Base-by-base conservation (phyloP, 331 rosid species). In the Cucumis variabilis region DNA sequence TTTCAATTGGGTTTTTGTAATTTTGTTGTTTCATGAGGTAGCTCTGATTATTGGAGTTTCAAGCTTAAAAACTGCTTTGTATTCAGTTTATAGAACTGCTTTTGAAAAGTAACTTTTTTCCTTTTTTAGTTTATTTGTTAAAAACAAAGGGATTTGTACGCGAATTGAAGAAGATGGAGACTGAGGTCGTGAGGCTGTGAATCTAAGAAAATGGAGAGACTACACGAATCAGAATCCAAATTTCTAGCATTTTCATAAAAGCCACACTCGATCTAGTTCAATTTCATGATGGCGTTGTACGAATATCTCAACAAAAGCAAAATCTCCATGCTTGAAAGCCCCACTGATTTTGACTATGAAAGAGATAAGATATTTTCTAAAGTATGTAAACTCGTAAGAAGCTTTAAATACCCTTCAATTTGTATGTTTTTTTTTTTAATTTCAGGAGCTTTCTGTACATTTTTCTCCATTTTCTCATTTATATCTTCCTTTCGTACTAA, bases 311-410 rank as follows among this genome's bases (percentile, higher is more conserved):
- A n/a, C n/a, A n/a, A n/a, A n/a, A n/a, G n/a, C n/a, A n/a, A n/a
- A n/a, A n/a, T n/a, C n/a, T n/a, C n/a, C n/a, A n/a, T n/a, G n/a
- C n/a, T n/a, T n/a, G n/a, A n/a, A n/a, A n/a, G n/a, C n/a, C n/a
- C n/a, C n/a, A n/a, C 99, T 11, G 99, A 99, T 88, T 98, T 97
- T 91, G 98, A 97, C 90, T 96, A 96, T 77, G 99, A 97, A 93
- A 93, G 99, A 91, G 99, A 97, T 91, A 97, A 75, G 92, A 92
- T 93, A 90, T 97, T 97, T 92, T 94, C 99, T 73, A 97, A 97
- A 99, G 99, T 97, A 89, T 69, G 87, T 13, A 48, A 46, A 67
- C 28, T 71, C 14, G 11, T 20, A 30, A 65, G 80, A 25, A 66
- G 48, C 68, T 85, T 68, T 50, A 25, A 85, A 71, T 85, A 27